A percentile compares a stretch with the other conserved stretches of the same genome.
phyloP scores from a whole-genome alignment of 2,329 filamentous ascomycete species.

The Cercospora zeina region DNA sequence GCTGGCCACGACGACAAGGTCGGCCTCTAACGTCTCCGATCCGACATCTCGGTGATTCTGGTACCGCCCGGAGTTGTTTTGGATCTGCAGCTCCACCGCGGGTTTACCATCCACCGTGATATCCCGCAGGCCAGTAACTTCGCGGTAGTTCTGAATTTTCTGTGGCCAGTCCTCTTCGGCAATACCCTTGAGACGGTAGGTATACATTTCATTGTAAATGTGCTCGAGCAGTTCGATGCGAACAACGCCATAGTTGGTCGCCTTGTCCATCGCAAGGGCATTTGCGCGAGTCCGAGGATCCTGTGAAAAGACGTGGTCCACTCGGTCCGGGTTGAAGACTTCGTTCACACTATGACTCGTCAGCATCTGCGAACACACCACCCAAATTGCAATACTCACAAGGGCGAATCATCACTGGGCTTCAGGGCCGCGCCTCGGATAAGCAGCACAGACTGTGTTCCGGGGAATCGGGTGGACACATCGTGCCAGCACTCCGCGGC shows the following conservation, averaged over 20 bases:
- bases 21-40: constrained; percentile 67
- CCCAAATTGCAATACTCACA: constrained; percentile 45
- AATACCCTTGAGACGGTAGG: constrained; percentile 71
- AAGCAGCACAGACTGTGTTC: constrained; percentile 72
- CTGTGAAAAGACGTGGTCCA: constrained; percentile 73
- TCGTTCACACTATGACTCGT: constrained; percentile 69
- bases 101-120: constrained; percentile 42
- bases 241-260: constrained; percentile 94
- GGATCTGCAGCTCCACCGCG: constrained; percentile 60
- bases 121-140: constrained; percentile 58
- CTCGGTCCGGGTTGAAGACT: constrained; percentile 86
- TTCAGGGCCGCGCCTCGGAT: constrained; percentile 81
- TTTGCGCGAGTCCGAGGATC: constrained; percentile 62
- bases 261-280: constrained; percentile 67
- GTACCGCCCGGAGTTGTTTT: constrained; percentile 51
- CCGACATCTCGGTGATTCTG: constrained; percentile 41
- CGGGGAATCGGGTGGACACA: constrained; percentile 77
- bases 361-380: constrained; percentile 47
- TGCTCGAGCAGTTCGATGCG: constrained; percentile 85
- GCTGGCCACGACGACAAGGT: constrained; percentile 81
- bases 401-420: constrained; percentile 93
- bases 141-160: constrained; percentile 70
- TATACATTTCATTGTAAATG: constrained; percentile 84
- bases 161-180: constrained; percentile 78
- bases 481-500: constrained; percentile 95